These are phyloP conservation scores for Lineolata rhizophorae DNA, from an alignment of 495 filamentous ascomycete species.

Conservation along the genomic window DNA sequence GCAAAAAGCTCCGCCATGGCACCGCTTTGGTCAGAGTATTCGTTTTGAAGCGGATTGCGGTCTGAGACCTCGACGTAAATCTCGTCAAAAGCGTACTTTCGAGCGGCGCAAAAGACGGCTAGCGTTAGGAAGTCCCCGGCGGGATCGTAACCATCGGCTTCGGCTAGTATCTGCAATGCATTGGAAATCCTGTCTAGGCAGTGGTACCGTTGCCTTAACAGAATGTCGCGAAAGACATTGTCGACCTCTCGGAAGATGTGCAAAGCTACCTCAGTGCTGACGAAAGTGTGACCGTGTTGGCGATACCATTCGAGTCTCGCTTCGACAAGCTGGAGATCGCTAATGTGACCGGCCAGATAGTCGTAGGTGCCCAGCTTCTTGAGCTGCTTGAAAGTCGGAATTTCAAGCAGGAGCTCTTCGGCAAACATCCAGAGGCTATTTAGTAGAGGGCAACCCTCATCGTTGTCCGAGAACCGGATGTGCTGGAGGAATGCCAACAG, in stretches of 20 bases:
- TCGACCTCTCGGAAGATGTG: constrained; percentile 27
- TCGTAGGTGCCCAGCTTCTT: constrained; percentile 26
- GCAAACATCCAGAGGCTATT: constrained; percentile 10
- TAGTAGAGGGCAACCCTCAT: constrained; percentile 8
- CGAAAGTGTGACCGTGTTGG: constrained; percentile 22
- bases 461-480: constrained; percentile 21
- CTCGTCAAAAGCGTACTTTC: constrained; percentile 34
- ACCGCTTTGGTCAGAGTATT: constrained; percentile 33
- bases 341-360: constrained; percentile 26
- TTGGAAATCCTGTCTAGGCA: constrained; percentile 22
- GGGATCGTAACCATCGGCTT: constrained; percentile 21
- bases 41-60: constrained; percentile 34
- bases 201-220: constrained; percentile 21
- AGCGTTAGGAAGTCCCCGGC: constrained; percentile 29
- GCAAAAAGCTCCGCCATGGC: constrained; percentile 39
- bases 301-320: constrained; percentile 29
- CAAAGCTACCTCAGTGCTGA: constrained; percentile 19
- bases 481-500: constrained; percentile 28
- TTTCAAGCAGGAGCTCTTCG: constrained; percentile 26
- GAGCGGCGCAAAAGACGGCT: constrained; percentile 31
- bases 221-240: constrained; percentile 17
- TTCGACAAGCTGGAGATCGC: constrained; percentile 21
- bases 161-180: constrained; percentile 10
- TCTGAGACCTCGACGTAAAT: constrained; percentile 37
- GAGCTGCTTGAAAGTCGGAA: constrained; percentile 26